These are phyloP conservation scores for Datura wrightii DNA, from an alignment of 257 asterid species.

Conservation along the genomic window DNA sequence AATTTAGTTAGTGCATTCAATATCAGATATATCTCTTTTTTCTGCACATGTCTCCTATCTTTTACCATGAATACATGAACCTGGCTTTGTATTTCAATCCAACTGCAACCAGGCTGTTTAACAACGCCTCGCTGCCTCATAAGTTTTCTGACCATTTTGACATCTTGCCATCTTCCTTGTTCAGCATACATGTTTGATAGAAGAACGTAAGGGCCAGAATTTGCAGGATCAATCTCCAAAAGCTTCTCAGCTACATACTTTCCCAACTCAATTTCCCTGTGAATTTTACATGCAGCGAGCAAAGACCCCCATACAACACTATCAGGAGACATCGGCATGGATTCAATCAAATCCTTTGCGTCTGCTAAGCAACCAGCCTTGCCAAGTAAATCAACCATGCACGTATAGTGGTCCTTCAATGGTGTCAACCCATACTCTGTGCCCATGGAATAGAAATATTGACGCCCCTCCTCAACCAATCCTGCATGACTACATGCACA, in stretches of 20 bases:
- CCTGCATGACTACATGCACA: slow-evolving; percentile 37
- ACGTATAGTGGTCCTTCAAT: slow-evolving; percentile 33
- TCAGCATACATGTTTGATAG: slow-evolving; percentile 36
- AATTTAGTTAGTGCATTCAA: slow-evolving; percentile 29
- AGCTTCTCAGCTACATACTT: slow-evolving; percentile 35
- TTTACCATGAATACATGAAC: slow-evolving; percentile 36
- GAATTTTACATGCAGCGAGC: slow-evolving; percentile 36
- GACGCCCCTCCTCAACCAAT: slow-evolving; percentile 34
- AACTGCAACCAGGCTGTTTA: slow-evolving; percentile 39
- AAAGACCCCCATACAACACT: slow-evolving; percentile 34
- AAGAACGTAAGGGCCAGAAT: slow-evolving; percentile 34
- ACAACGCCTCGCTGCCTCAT: slow-evolving; percentile 33
- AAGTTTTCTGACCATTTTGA: slow-evolving; percentile 25
- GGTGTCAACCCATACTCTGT: slow-evolving; percentile 27
- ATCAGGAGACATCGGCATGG: slow-evolving; percentile 35
- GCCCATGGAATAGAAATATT: slow-evolving; percentile 30
- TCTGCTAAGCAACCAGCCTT: slow-evolving; percentile 34
- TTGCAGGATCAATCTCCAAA: slow-evolving; percentile 36
- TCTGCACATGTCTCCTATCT: slow-evolving; percentile 25
- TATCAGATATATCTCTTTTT: slow-evolving; percentile 29
- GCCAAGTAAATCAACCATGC: slow-evolving; percentile 34
- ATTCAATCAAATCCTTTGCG: slow-evolving; percentile 33
- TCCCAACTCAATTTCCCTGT: slow-evolving; percentile 32
- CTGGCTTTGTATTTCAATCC: slow-evolving; percentile 32
- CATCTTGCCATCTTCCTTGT: slow-evolving; percentile 29